A percentile compares a stretch with the other conserved stretches of the same genome.
Evolutionary conservation across 495 filamentous ascomycete genomes (phyloP).

Genomic region (Sordaria brevicollis): DNA sequence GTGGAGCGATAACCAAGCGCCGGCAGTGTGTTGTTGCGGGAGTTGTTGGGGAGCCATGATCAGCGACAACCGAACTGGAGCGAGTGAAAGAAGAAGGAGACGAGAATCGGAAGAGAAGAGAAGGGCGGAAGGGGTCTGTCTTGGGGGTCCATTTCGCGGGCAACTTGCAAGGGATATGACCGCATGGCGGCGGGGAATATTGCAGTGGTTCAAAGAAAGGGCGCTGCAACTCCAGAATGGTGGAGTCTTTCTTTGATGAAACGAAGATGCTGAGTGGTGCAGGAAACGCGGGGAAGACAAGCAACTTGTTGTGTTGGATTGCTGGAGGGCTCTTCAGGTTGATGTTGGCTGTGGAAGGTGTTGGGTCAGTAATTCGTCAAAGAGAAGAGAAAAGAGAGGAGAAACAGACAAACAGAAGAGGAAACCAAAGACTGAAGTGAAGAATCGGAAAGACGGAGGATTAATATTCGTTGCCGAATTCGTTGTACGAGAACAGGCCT

Average conservation of each 20-base stretch:
- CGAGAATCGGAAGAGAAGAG: neutral
- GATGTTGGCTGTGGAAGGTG: neutral
- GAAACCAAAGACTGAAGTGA: neutral
- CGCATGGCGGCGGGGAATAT: neutral
- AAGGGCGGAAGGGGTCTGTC: no score
- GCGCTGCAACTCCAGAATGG: neutral
- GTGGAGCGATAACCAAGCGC: neutral
- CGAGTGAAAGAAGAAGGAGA: neutral
- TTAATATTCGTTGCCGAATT: neutral
- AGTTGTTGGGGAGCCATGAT: neutral
- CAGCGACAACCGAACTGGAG: neutral
- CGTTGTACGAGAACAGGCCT: neutral
- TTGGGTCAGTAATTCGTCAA: neutral
- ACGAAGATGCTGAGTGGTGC: neutral
- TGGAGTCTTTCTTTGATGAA: neutral
- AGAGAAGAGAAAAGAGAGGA: conserved; percentile 1
- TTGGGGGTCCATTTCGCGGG: no score
- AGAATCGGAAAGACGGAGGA: neutral
- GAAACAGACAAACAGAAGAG: neutral
- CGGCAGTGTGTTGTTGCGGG: neutral
- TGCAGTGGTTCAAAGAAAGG: neutral
- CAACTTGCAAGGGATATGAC: neutral
- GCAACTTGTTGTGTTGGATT: neutral
- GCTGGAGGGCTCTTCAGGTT: neutral
- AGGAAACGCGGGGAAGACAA: neutral